A percentile compares a stretch with the other conserved stretches of the same genome.
Evolutionary conservation across 768 basidiomycete genomes (phyloP).

Genomic region (Rubroboletus satanas): DNA sequence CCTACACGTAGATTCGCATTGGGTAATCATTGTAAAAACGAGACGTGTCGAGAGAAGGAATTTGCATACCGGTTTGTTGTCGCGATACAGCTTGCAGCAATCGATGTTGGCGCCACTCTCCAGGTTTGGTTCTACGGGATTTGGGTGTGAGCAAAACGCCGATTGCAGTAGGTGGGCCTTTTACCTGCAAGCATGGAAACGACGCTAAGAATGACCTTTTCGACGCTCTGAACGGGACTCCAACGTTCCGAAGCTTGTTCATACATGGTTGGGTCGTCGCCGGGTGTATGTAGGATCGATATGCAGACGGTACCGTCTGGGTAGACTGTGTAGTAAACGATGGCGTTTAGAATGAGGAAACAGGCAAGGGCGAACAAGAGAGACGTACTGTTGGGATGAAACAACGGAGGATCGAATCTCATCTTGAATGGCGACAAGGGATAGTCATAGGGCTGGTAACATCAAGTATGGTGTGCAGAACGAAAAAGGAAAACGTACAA

Average conservation of each 20-base stretch:
- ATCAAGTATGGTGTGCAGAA: too few relatives aligned
- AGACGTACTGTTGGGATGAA: constrained; percentile 92
- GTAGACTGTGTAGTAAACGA: constrained; percentile 59
- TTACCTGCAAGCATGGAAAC: constrained; percentile 94
- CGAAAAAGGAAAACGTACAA: constrained; percentile 49
- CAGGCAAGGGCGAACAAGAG: too few relatives aligned
- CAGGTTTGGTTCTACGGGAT: constrained; percentile 78
- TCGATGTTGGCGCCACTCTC: constrained; percentile 97
- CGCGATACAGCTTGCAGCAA: constrained; percentile 95
- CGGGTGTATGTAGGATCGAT: constrained; percentile 93
- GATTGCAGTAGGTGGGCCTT: too few relatives aligned
- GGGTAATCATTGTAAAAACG: not conserved
- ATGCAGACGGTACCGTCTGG: constrained; percentile 97
- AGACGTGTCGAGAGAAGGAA: not conserved
- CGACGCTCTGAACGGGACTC: constrained; percentile 98
- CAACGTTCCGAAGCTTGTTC: constrained; percentile 95
- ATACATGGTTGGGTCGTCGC: constrained; percentile 89
- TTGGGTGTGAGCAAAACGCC: too few relatives aligned
- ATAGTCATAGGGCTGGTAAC: constrained; percentile 56
- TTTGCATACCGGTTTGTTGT: constrained; percentile 57
- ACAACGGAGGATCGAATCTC: constrained; percentile 95
- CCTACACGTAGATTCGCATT: constrained; percentile 34
- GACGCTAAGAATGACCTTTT: constrained; percentile 94
- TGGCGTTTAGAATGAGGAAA: not conserved
- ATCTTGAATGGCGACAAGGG: constrained; percentile 99